Evolutionary conservation across 2,329 filamentous ascomycete genomes (phyloP), one percentile per base, ranked within the genome.

Genomic region (Xylariales sp.): DNA sequence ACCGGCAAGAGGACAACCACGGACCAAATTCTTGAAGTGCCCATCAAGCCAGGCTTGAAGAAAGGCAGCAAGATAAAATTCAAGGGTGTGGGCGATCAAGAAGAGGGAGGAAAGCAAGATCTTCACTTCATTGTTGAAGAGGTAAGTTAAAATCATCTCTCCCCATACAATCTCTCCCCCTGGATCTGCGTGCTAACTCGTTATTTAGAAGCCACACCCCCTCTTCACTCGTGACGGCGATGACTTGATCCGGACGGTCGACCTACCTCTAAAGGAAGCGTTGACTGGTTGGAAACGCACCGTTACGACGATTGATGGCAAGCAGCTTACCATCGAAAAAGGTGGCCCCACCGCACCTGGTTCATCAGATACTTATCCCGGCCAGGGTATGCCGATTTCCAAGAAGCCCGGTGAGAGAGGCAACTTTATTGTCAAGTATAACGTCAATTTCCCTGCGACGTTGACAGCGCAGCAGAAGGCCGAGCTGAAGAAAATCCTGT

Each of bases 11-110:
- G 89, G 51, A 87, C 79, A 29, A 85, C 83, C 4, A 86, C 90
- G 43, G 93, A 98, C 53, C 86, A 90, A 55, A 88, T 96, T 14
- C 69, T 98, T 20, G 89, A 95, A 57, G 91, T 97, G 37, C 88
- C 89, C 32, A 95, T 98, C 67, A 97, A 96, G 68, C 83, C 88
- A 5, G 93, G 93, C 42, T 68, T 97, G 63, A 96, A 97, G 68
- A 90, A 94, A 52, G 93, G 93, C 20, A 95, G 88, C 56, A 98
- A 97, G 74, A 95, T 98, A 65, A 96, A 96, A 66, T 98, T 95
- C 59, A 87, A 86, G 56, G 89, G 91, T 29, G 90, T 98, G n/a
- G 93, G 93, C 10, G 93, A 98, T 62, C 90, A 97, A 61, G 89
- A 95, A 44, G 93, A 97, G 57, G 93, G 93, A 29, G 91, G 91